These are phyloP conservation scores for Termitomyces sp. DNA, from an alignment of 768 basidiomycete species.

Conservation along the genomic window DNA sequence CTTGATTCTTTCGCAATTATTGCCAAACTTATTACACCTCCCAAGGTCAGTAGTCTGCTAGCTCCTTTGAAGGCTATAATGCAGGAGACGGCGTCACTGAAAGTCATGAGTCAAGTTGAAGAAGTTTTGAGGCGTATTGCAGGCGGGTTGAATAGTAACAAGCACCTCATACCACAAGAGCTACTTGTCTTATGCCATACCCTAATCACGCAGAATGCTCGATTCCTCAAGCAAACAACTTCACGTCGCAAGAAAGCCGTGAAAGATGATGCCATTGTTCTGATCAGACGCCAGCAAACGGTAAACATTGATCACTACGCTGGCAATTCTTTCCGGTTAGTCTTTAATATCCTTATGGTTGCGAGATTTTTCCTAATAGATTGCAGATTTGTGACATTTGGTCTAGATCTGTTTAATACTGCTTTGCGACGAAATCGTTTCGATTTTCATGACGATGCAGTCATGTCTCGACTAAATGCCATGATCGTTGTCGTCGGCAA, in stretches of 20 bases:
- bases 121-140: constrained; percentile 84
- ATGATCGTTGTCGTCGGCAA: constrained; percentile 88
- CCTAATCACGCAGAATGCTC: constrained; percentile 85
- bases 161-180: constrained; percentile 60
- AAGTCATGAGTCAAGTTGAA: constrained; percentile 79
- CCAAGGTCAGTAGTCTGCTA: constrained; percentile 70
- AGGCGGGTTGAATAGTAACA: constrained; percentile 80
- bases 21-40: constrained; percentile 73
- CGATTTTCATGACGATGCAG: constrained; percentile 69
- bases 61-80: constrained; percentile 78
- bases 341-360: background rate
- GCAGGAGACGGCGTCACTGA: constrained; percentile 77
- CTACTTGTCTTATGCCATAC: constrained; percentile 83
- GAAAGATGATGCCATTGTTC: constrained; percentile 65
- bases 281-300: constrained; percentile 62
- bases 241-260: constrained; percentile 28
- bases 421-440: constrained; percentile 84
- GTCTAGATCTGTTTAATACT: constrained; percentile 86
- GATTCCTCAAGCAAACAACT: constrained; percentile 67
- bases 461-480: constrained; percentile 79
- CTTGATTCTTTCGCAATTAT: constrained; percentile 82
- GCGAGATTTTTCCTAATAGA: constrained; percentile 3
- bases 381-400: constrained; percentile 80
- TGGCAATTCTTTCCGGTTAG: constrained; percentile 83
- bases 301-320: constrained; percentile 64